Conservation (phyloP, 345 rosid genomes). For the Eucalyptus globulus region DNA sequence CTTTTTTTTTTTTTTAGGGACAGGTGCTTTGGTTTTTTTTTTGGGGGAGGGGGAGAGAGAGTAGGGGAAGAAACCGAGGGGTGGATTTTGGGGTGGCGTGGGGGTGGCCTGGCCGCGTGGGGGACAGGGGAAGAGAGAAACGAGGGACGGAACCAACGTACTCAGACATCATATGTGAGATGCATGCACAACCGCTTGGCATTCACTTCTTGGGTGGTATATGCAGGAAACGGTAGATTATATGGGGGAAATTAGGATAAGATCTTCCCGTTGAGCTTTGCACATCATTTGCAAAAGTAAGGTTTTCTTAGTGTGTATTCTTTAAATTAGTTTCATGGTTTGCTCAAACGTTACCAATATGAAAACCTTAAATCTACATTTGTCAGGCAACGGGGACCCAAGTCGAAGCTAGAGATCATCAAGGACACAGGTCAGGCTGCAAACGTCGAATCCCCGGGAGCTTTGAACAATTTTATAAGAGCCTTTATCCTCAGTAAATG, state of each 20-base stretch:
- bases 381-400: conserved; percentile 38
- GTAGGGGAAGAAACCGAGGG: too few relatives aligned
- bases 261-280: conserved; percentile 47
- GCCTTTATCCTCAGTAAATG: conserved; percentile 30
- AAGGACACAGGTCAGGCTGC: conserved; percentile 62
- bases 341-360: background rate
- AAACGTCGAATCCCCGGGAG: conserved; percentile 49
- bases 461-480: conserved; percentile 27
- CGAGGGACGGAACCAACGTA: background rate
- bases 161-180: background rate
- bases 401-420: conserved; percentile 52
- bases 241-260: conserved; percentile 78
- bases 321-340: background rate
- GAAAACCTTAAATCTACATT: background rate
- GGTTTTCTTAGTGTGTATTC: background rate
- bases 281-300: conserved; percentile 48
- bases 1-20: too few relatives aligned
- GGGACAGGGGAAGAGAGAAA: too few relatives aligned
- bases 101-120: too few relatives aligned
- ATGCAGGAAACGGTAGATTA: conserved; percentile 53
- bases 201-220: background rate
- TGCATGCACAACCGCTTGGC: background rate
- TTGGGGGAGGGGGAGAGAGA: too few relatives aligned
- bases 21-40: too few relatives aligned
- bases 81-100: too few relatives aligned